Evolutionary conservation across 352 stramenopile genomes (phyloP).

Genomic region (Pythium periplocum): DNA sequence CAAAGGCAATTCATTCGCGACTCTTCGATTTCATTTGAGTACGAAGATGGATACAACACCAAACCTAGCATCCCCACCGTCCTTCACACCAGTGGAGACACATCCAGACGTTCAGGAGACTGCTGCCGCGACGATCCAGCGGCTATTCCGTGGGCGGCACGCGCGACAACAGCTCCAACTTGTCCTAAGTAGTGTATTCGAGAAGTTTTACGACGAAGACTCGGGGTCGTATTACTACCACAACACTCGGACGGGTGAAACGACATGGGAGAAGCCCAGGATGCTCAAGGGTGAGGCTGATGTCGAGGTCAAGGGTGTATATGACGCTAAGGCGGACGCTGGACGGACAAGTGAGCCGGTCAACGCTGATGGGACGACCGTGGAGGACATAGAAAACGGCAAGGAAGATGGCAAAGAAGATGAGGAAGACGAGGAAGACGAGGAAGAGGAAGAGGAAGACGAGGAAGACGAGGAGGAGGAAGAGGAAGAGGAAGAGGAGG

Average conservation of each 20-base stretch:
- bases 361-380: slow-evolving; percentile 1
- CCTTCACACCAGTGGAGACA: slow-evolving; percentile 19
- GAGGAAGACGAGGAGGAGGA: slow-evolving; percentile 7
- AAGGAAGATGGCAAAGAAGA: slow-evolving; percentile 9
- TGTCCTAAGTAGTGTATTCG: slow-evolving; percentile 52
- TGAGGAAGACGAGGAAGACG: slow-evolving; percentile 9
- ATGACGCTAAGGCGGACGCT: not conserved
- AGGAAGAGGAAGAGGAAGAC: slow-evolving; percentile 12
- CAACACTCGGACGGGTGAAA: slow-evolving; percentile 62
- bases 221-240: slow-evolving; percentile 69
- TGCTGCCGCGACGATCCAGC: slow-evolving; percentile 41
- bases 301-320: slow-evolving; percentile 28
- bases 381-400: slow-evolving; percentile 7
- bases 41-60: too few species aligned
- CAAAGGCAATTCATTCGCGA: too few species aligned
- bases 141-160: slow-evolving; percentile 49
- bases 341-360: not conserved
- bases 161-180: slow-evolving; percentile 32
- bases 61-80: too few species aligned
- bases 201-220: slow-evolving; percentile 68
- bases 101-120: slow-evolving; percentile 13
- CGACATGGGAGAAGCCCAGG: slow-evolving; percentile 68
- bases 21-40: too few species aligned
- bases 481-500: slow-evolving; percentile 12
- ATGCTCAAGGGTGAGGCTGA: slow-evolving; percentile 43